phyloP scores from a whole-genome alignment of 2,329 filamentous ascomycete species.

The Akanthomyces dipterigenus region DNA sequence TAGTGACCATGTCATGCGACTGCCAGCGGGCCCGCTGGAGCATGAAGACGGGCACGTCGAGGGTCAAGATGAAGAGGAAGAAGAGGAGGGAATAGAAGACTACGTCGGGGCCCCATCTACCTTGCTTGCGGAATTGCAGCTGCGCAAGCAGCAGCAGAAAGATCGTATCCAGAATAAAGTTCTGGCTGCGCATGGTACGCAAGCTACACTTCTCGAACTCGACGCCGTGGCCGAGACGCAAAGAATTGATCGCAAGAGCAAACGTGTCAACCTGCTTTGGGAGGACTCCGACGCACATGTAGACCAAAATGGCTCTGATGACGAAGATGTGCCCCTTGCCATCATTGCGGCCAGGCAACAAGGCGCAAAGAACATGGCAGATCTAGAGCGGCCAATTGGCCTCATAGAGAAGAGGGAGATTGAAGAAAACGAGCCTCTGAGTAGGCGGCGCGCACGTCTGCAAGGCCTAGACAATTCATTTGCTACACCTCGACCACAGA shows the following conservation, averaged over 20 bases:
- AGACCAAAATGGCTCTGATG: constrained; percentile 45
- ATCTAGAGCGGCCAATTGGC: constrained; percentile 60
- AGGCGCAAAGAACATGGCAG: constrained; percentile 43
- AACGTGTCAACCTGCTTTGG: constrained; percentile 84
- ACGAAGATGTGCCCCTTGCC: constrained; percentile 84
- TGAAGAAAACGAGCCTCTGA: constrained; percentile 89
- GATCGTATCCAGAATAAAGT: constrained; percentile 58
- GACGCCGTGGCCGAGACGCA: constrained; percentile 86
- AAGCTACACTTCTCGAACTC: constrained; percentile 81
- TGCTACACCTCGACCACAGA: constrained; percentile 36
- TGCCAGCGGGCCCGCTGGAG: constrained; percentile 2
- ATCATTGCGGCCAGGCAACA: constrained; percentile 61
- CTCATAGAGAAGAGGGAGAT: constrained; percentile 74
- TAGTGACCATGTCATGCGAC: constrained; percentile 16
- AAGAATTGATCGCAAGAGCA: constrained; percentile 63
- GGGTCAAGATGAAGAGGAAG: constrained; percentile 27
- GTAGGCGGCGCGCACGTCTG: constrained; percentile 66
- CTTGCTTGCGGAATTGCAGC: constrained; percentile 81
- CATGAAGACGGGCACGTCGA: constrained; percentile 22
- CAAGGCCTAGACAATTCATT: constrained; percentile 51
- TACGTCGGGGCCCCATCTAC: constrained; percentile 77
- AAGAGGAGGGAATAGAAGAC: constrained; percentile 40
- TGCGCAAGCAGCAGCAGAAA: constrained; percentile 85
- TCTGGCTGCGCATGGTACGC: constrained; percentile 63
- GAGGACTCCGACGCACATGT: constrained; percentile 56